phyloP scores from a whole-genome alignment of 805 yeast genomes.

The Candida alai region DNA sequence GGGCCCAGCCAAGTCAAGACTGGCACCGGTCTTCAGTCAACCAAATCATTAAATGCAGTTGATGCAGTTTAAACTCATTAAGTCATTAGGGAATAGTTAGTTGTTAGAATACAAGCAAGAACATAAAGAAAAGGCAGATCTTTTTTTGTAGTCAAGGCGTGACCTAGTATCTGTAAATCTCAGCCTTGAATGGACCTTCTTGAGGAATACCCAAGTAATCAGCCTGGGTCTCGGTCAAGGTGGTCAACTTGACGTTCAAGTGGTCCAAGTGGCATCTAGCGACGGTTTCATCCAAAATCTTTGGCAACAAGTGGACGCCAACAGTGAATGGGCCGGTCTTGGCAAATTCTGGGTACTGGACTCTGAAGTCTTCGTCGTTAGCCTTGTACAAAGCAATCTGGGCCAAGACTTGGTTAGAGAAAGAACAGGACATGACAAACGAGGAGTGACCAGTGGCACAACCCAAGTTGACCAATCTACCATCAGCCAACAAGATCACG shows the following conservation, averaged over 20 bases:
- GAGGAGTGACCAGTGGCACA: slow-evolving; percentile 99
- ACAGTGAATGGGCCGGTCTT: slow-evolving; percentile 86
- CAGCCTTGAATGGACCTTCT: slow-evolving; percentile 98
- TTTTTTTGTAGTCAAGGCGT: slow-evolving; percentile 1
- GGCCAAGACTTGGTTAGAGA: slow-evolving; percentile 99
- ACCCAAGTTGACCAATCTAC: slow-evolving; percentile 98
- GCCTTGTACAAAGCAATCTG: slow-evolving; percentile 97
- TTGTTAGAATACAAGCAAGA: slow-evolving; percentile 8
- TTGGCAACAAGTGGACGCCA: slow-evolving; percentile 96
- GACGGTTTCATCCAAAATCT: slow-evolving; percentile 97
- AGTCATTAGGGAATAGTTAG: slow-evolving; percentile 4
- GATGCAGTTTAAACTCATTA: slow-evolving; percentile 34
- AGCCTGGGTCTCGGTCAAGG: slow-evolving; percentile 75
- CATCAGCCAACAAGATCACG: slow-evolving; percentile 94
- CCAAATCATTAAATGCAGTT: slow-evolving; percentile 35
- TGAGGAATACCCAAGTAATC: slow-evolving; percentile 89
- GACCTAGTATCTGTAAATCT: slow-evolving; percentile 89
- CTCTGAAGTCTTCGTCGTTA: slow-evolving; percentile 73
- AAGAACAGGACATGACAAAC: slow-evolving; percentile 98
- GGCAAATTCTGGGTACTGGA: slow-evolving; percentile 81
- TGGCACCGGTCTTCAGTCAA: slow-evolving; percentile 2
- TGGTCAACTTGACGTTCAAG: slow-evolving; percentile 84
- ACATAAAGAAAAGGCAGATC: slow-evolving; percentile 14
- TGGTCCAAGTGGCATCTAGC: slow-evolving; percentile 95
- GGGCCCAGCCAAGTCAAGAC: slow-evolving; percentile 4